These are phyloP conservation scores for Pyrus betulifolia DNA, from an alignment of 306 rosid genomes.

Conservation along the genomic window DNA sequence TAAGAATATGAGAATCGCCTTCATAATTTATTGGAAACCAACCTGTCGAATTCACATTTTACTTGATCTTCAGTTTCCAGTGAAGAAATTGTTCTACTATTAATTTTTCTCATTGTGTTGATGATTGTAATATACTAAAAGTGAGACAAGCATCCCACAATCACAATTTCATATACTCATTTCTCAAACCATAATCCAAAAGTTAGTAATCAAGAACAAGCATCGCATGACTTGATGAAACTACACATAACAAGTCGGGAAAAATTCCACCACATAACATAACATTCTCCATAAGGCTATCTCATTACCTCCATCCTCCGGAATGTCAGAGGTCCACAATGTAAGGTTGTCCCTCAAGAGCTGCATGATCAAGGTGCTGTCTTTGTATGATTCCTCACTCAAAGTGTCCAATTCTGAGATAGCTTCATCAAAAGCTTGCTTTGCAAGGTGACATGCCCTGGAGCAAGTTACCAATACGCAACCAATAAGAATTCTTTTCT, in stretches of 20 bases:
- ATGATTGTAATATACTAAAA: background rate
- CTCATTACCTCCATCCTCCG: constrained; percentile 27
- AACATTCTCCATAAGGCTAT: background rate
- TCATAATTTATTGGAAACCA: no score
- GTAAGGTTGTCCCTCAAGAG: constrained; percentile 31
- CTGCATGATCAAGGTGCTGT: constrained; percentile 31
- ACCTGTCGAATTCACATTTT: no score
- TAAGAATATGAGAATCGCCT: no score
- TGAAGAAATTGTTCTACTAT: background rate
- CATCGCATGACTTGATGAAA: background rate
- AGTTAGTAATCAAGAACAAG: background rate
- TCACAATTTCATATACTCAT: background rate
- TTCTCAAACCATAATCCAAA: background rate
- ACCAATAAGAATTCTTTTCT: background rate
- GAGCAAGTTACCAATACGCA: constrained; percentile 8
- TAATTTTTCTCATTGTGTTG: background rate
- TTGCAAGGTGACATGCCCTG: constrained; percentile 65
- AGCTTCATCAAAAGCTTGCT: constrained; percentile 66
- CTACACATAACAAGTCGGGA: background rate
- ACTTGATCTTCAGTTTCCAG: no score
- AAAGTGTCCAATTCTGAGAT: constrained; percentile 56
- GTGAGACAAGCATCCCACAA: background rate
- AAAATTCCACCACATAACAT: background rate
- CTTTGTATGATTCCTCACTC: constrained; percentile 31
- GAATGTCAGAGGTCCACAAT: constrained; percentile 31